Base-by-base conservation (phyloP, 202 grass and related monocot species). In the Panicum virgatum region DNA sequence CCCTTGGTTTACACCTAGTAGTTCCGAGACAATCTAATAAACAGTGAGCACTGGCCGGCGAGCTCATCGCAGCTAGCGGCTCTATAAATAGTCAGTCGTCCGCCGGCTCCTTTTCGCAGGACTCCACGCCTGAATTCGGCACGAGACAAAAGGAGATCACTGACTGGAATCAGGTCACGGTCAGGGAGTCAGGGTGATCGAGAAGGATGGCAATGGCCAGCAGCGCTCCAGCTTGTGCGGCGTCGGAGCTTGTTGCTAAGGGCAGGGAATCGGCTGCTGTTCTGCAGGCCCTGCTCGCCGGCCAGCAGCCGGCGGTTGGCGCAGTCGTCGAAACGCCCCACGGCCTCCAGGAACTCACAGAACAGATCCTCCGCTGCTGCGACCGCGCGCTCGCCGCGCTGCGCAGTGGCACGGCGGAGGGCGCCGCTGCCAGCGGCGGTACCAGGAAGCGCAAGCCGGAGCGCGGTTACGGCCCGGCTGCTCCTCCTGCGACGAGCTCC, bases 301-400 rank as follows among this genome's bases (percentile, higher is more conserved):
- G 54, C 9, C 68, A 39, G 29, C 68, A 62, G 2, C 19, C 32
- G 3, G 4, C 23, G 9, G 22, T 5, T n/a, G 43, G 13, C 57
- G 57, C 60, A 18, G 8, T 46, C 3, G 3, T 57, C n/a, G n/a
- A n/a, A 16, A 22, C 25, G 42, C 67, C 56, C 13, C 25, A 47
- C 2, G 53, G 37, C 20, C 39, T 59, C n/a, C 20, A 10, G 22
- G 44, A 40, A 13, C 58, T 82, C 29, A 25, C 69, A 30, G 44
- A 82, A n/a, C 58, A 82, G 69, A 74, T 82, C 57, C 58, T 82
- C 80, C 44, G 58, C 57, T 82, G 80, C 80, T 74, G n/a, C 45
- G 58, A 74, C 57, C 30, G 80, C 6, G 80, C 69, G 10, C 69
- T 82, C 30, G 69, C 30, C 0, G 45, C 57, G 30, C 34, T 82